These are phyloP conservation scores for Vicia sativa DNA, from an alignment of 306 rosid genomes.

Conservation along the genomic window DNA sequence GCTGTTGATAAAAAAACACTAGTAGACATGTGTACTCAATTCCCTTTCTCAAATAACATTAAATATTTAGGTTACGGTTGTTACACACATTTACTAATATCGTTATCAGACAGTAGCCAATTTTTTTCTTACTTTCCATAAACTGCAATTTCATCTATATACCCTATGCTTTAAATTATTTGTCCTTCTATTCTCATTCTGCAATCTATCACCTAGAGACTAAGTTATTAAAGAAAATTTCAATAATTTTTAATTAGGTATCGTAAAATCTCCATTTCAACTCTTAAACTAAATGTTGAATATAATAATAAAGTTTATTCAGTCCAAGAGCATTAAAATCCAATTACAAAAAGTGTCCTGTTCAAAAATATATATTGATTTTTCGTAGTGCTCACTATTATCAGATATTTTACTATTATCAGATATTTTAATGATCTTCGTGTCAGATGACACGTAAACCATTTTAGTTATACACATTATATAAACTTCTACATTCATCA, in stretches of 20 bases:
- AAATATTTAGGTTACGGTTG: constrained; percentile 38
- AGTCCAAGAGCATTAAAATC: no score
- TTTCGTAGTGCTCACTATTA: no score
- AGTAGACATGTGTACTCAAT: constrained; percentile 27
- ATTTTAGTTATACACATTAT: no score
- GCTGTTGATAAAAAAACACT: neutral
- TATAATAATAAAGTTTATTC: no score
- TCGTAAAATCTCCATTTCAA: neutral
- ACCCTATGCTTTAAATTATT: constrained; percentile 1
- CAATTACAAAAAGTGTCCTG: no score
- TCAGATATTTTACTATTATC: no score
- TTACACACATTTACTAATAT: constrained; percentile 36
- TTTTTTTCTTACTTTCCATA: constrained; percentile 8
- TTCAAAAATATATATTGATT: no score
- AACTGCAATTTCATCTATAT: constrained; percentile 15
- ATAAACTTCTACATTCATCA: no score
- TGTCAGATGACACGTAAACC: no score
- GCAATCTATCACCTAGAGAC: neutral
- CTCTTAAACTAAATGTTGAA: neutral
- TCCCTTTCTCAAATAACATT: constrained; percentile 34
- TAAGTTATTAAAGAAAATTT: neutral
- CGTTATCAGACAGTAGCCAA: constrained; percentile 21
- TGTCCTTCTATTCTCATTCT: neutral
- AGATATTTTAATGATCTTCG: no score
- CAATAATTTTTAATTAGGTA: no score